Evolutionary conservation across 208 protist genomes (phyloP).

Genomic region (Trypanosomatidae sp.): DNA sequence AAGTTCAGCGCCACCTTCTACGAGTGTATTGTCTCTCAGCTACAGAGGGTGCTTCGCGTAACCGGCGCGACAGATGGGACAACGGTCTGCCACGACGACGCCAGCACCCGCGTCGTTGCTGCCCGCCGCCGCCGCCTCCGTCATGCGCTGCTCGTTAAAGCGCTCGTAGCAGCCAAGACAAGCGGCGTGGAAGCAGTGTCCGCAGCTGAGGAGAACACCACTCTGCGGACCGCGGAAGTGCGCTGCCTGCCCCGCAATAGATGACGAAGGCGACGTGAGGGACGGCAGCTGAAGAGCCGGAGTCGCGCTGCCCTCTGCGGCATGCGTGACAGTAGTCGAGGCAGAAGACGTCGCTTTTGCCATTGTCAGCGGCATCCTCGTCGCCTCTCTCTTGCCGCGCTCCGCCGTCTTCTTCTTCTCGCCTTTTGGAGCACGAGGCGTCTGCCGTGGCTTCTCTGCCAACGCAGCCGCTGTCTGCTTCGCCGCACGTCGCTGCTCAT

Average conservation of each 20-base stretch:
- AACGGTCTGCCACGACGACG: slow-evolving; percentile 31
- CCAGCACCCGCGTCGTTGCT: slow-evolving; percentile 1
- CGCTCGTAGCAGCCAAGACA: slow-evolving; percentile 78
- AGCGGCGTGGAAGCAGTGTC: slow-evolving; percentile 74
- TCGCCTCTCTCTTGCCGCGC: no score
- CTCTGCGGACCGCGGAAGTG: no score
- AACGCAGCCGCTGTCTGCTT: background rate
- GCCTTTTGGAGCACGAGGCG: background rate
- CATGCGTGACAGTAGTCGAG: no score
- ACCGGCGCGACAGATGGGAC: slow-evolving; percentile 76
- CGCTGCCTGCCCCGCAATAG: no score
- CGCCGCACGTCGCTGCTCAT: slow-evolving; percentile 9
- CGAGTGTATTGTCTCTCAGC: background rate
- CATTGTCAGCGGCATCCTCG: no score
- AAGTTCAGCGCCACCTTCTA: fast-evolving
- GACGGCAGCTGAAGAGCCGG: no score
- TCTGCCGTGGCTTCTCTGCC: no score
- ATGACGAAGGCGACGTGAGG: background rate
- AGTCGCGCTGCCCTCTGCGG: no score
- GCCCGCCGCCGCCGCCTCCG: slow-evolving; percentile 17
- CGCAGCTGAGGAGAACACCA: slow-evolving; percentile 82
- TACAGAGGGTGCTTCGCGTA: slow-evolving; percentile 78
- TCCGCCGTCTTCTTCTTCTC: no score
- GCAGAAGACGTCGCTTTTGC: no score
- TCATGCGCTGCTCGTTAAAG: slow-evolving; percentile 49